Evolutionary conservation across 2,329 filamentous ascomycete genomes (phyloP).

Genomic region (Aspergillus melleus): DNA sequence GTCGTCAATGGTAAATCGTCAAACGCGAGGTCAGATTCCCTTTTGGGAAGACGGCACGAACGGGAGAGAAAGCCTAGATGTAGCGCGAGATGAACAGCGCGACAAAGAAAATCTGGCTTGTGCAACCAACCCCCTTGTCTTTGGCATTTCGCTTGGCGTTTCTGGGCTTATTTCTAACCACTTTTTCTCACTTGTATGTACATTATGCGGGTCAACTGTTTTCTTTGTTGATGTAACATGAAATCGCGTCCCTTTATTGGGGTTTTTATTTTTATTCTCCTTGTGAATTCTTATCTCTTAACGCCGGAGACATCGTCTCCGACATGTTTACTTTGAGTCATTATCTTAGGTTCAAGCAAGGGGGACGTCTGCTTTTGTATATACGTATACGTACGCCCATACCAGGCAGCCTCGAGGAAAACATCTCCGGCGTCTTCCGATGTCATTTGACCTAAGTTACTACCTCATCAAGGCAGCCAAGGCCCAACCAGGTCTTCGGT

Average conservation of each 20-base stretch:
- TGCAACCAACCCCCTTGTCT: slow-evolving; percentile 8
- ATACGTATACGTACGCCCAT: too few species aligned
- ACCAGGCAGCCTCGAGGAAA: not conserved
- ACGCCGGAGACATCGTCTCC: not conserved
- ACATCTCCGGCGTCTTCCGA: not conserved
- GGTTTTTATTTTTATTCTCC: not conserved
- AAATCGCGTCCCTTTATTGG: not conserved
- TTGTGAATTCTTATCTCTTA: too few species aligned
- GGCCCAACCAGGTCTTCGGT: not conserved
- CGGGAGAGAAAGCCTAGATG: not conserved
- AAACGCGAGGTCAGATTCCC: not conserved
- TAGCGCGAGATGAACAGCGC: not conserved
- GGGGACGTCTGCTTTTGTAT: not conserved
- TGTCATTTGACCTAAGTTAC: not conserved
- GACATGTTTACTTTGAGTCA: not conserved
- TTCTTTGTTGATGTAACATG: slow-evolving; percentile 14
- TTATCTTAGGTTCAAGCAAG: not conserved
- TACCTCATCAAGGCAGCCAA: too few species aligned
- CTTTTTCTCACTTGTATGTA: slow-evolving; percentile 11
- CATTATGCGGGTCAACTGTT: slow-evolving; percentile 18
- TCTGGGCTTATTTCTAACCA: not conserved
- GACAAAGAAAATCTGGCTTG: not conserved
- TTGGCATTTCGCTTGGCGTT: slow-evolving; percentile 12
- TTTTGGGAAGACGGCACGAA: not conserved
- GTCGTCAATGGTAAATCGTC: too few species aligned